These are phyloP conservation scores for Amanita jacksonii DNA, from an alignment of 768 basidiomycete genomes.

Conservation along the genomic window DNA sequence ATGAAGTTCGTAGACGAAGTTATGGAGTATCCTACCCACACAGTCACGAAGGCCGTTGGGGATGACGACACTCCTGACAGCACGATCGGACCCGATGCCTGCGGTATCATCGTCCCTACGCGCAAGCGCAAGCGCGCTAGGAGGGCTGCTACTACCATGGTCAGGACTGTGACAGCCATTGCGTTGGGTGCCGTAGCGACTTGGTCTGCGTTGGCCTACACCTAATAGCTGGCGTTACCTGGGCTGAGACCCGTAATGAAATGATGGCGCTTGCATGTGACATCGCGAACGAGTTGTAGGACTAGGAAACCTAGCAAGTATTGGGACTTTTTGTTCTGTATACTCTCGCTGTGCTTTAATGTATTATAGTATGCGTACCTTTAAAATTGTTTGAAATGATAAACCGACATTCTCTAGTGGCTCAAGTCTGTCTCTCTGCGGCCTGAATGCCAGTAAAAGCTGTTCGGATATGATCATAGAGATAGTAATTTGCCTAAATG, in stretches of 20 bases:
- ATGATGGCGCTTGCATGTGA: not conserved
- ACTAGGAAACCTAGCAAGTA: too few relatives aligned
- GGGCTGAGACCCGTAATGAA: not conserved
- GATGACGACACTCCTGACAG: conserved; percentile 9
- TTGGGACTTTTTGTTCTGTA: too few relatives aligned
- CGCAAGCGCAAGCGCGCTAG: conserved; percentile 44
- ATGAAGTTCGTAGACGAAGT: too few relatives aligned
- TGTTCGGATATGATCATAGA: too few relatives aligned
- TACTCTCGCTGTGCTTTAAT: not conserved
- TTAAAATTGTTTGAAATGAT: too few relatives aligned
- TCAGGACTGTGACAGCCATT: conserved; percentile 52
- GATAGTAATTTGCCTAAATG: too few relatives aligned
- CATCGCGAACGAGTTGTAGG: not conserved
- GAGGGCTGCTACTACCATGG: conserved; percentile 32
- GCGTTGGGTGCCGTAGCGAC: conserved; percentile 61
- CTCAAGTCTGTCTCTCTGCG: too few relatives aligned
- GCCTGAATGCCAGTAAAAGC: too few relatives aligned
- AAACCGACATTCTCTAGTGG: too few relatives aligned
- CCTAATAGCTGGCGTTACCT: conserved; percentile 19
- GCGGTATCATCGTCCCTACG: conserved; percentile 16
- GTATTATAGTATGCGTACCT: too few relatives aligned
- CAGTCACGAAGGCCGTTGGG: not conserved
- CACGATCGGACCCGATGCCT: conserved; percentile 5
- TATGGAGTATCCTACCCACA: too few relatives aligned
- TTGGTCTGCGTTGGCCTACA: conserved; percentile 67